Evolutionary conservation across 2,329 filamentous ascomycete species (phyloP).

Genomic region (Beauveria sp.): DNA sequence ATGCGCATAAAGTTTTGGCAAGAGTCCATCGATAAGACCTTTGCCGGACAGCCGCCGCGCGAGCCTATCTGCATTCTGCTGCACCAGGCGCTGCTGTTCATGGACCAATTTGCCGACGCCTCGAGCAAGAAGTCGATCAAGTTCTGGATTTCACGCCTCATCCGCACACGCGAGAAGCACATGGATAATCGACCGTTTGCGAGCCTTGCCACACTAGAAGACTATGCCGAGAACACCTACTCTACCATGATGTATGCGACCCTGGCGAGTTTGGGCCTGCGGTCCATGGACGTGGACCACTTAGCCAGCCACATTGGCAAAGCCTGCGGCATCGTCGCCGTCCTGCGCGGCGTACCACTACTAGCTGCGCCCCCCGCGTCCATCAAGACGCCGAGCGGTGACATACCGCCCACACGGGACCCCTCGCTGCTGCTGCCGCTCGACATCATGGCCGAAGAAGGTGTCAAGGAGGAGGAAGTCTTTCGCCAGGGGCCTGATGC

Average conservation of each 20-base stretch:
- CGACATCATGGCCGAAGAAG: conserved; percentile 78
- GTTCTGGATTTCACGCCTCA: conserved; percentile 69
- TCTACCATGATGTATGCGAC: conserved; percentile 86
- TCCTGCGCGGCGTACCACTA: conserved; percentile 80
- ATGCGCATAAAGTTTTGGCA: conserved; percentile 96
- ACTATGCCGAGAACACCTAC: conserved; percentile 91
- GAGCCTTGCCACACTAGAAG: conserved; percentile 65
- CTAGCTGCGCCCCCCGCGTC: conserved; percentile 64
- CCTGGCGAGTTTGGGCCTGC: conserved; percentile 68
- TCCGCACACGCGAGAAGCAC: conserved; percentile 73
- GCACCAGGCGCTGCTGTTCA: conserved; percentile 59
- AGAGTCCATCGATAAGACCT: conserved; percentile 71
- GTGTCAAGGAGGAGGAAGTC: conserved; percentile 81
- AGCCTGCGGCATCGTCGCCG: conserved; percentile 77
- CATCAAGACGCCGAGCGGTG: conserved; percentile 34
- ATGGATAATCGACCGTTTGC: conserved; percentile 78
- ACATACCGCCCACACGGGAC: conserved; percentile 30
- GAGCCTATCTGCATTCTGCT: conserved; percentile 87
- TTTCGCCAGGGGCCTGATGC: conserved; percentile 74
- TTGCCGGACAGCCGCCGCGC: conserved; percentile 71
- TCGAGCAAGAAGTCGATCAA: conserved; percentile 46
- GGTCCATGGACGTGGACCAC: conserved; percentile 81
- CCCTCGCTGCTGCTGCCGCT: conserved; percentile 69
- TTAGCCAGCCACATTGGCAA: conserved; percentile 94
- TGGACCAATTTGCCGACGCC: conserved; percentile 38